Conservation (phyloP, 164 flowering plant genomes). For the Magnolia changhungtana region DNA sequence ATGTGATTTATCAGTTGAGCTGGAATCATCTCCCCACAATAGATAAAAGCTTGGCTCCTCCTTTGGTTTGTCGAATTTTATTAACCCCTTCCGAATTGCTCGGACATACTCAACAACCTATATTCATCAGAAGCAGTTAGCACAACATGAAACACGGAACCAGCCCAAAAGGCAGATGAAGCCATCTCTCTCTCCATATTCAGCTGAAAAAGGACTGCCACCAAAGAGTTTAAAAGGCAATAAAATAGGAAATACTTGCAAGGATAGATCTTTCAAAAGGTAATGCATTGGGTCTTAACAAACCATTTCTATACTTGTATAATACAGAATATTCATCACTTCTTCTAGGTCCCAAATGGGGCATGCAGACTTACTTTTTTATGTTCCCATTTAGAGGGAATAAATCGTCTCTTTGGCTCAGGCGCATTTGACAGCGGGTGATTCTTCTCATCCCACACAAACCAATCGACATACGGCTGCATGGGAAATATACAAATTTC, state of each 20-base stretch:
- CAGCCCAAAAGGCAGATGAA: not conserved
- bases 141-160: constrained; percentile 10
- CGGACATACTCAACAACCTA: constrained; percentile 63
- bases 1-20: constrained; percentile 46
- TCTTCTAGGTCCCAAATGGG: not conserved
- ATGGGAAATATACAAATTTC: constrained; percentile 5
- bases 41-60: constrained; percentile 54
- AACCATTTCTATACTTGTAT: too few species aligned
- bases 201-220: not conserved
- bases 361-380: constrained; percentile 50
- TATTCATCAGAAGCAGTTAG: constrained; percentile 11
- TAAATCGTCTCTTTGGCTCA: constrained; percentile 92
- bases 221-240: not conserved
- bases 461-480: constrained; percentile 92
- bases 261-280: not conserved
- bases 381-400: constrained; percentile 86
- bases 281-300: not conserved
- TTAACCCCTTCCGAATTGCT: constrained; percentile 71
- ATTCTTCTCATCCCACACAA: constrained; percentile 62
- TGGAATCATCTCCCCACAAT: constrained; percentile 86
- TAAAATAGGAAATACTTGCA: not conserved
- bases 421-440: constrained; percentile 95
- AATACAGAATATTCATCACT: not conserved
- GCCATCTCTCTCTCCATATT: not conserved
- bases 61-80: constrained; percentile 73